Conservation (phyloP, 305 asterid genomes). For the Fraxinus xanthoxyloides region DNA sequence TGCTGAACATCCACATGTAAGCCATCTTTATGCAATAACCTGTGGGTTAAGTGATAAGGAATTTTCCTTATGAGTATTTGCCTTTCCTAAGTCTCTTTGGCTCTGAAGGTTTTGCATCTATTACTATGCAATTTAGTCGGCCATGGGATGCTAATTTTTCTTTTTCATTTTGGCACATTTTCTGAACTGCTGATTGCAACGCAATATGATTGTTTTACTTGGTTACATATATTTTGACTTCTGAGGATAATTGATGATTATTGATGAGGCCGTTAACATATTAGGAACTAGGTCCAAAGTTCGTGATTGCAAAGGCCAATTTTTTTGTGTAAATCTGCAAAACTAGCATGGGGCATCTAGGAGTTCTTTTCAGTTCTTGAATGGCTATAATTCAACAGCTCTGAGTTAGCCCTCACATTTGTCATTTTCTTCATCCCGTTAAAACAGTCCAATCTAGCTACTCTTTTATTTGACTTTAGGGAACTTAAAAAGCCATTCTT, state of each 20-base stretch:
- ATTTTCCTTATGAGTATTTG: background rate
- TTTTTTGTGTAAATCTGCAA: background rate
- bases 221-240: background rate
- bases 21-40: slow-evolving; percentile 17
- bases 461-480: background rate
- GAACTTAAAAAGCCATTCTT: background rate
- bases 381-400: background rate
- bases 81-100: slow-evolving; percentile 17
- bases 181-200: background rate
- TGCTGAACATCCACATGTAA: slow-evolving; percentile 92
- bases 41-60: background rate
- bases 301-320: background rate
- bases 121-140: slow-evolving; percentile 1
- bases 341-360: background rate
- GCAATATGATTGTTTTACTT: background rate
- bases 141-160: background rate
- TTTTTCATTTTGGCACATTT: background rate
- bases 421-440: background rate
- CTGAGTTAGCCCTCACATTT: background rate
- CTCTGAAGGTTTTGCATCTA: background rate
- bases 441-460: background rate
- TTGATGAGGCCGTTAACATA: background rate
- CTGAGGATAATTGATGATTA: background rate
- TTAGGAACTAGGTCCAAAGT: background rate
- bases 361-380: background rate